Evolutionary conservation across 352 stramenopile species (phyloP).

Genomic region (Peronosclerospora sorghi): DNA sequence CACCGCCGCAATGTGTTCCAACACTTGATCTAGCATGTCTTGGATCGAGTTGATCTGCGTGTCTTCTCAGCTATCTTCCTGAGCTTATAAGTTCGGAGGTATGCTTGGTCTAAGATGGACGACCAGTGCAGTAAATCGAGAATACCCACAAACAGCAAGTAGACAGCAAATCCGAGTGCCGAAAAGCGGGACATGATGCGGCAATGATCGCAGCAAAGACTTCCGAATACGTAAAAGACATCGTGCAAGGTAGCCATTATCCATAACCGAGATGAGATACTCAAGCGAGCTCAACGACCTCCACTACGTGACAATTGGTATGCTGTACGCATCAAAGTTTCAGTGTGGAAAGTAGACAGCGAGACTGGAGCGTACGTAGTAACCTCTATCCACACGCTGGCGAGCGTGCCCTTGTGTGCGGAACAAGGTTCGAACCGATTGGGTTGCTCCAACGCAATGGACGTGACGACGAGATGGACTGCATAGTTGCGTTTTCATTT

Average conservation of each 20-base stretch:
- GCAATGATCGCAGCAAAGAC: constrained; percentile 72
- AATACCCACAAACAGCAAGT: constrained; percentile 68
- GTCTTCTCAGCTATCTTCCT: constrained; percentile 68
- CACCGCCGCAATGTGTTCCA: too few relatives aligned
- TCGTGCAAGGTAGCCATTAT: constrained; percentile 75
- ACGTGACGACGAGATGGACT: constrained; percentile 73
- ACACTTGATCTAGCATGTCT: constrained; percentile 72
- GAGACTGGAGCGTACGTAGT: constrained; percentile 78
- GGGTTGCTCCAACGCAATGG: constrained; percentile 76
- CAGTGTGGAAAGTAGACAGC: too few relatives aligned
- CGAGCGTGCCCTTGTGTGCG: constrained; percentile 63
- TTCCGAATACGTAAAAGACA: constrained; percentile 67
- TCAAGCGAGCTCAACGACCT: constrained; percentile 77
- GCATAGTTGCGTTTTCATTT: too few relatives aligned
- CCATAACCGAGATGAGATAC: constrained; percentile 69
- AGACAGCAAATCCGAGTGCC: constrained; percentile 67
- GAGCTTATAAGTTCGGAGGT: constrained; percentile 67
- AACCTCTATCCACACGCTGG: constrained; percentile 77
- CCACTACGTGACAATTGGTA: constrained; percentile 68
- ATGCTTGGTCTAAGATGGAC: constrained; percentile 71
- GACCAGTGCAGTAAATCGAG: constrained; percentile 73
- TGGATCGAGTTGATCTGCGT: constrained; percentile 81
- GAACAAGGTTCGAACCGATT: constrained; percentile 67
- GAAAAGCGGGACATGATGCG: constrained; percentile 77
- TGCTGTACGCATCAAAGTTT: too few relatives aligned